Base-by-base conservation (phyloP, 768 basidiomycete species). In the Cystofilobasidium ferigula region DNA sequence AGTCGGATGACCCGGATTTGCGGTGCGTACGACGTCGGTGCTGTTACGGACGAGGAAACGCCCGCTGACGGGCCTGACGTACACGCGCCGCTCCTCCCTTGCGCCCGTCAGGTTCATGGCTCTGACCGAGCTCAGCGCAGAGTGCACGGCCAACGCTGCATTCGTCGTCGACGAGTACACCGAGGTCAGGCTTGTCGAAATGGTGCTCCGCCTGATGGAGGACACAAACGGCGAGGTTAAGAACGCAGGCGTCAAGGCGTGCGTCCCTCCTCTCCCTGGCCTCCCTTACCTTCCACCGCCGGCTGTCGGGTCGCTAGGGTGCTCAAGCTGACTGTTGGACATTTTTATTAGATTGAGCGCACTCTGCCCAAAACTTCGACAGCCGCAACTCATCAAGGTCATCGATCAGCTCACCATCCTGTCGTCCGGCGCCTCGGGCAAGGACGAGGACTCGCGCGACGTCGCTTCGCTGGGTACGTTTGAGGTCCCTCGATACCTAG, bases 171-270 rank as follows among this genome's bases (percentile, higher is more conserved):
- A 99, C 74, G 93, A 97, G 74, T 71, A 80, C 6, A 82, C 86
- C 36, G 95, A 99, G 79, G 84, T 80, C 74, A 88, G 87, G 74
- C 85, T 94, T 59, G 81, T 94, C 56, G 83, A 83, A 47, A 85
- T 87, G 74, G 91, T 98, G 1, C 80, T 97, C 48, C 80, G 83
- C 38, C 82, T 97, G 24, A 86, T 97, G 6, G 87, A 89, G 73
- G 95, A 99, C 78, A 87, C 86, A 77, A 97, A 93, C 71, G 91
- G 91, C 10, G 95, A 99, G 79, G 95, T 98, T 70, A 98, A 98
- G 80, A 95, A 95, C 73, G 87, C 89, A 75, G 90, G 91, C 2
- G 94, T 95, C 14, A 91, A 93, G 79, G 93, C 91, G 94, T 88
- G 71, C 61, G 82, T 74, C 16, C n/a, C n/a, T n/a, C 34, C 45